Conservation (phyloP, 768 basidiomycete species). For the Asterophora parasitica region DNA sequence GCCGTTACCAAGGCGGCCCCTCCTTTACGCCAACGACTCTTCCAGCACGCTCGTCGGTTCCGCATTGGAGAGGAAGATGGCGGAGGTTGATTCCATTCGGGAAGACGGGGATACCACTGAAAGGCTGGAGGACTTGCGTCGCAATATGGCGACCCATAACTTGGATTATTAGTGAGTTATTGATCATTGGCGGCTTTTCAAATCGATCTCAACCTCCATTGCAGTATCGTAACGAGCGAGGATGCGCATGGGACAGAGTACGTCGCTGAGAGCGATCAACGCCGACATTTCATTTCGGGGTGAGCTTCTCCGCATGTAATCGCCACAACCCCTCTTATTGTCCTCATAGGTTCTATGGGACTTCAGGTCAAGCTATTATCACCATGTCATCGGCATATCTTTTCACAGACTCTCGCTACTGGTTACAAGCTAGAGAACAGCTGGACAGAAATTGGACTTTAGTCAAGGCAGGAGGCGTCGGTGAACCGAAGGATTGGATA, state of each 20-base stretch:
- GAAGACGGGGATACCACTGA: conserved; percentile 54
- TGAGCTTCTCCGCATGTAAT: conserved; percentile 30
- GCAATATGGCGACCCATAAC: conserved; percentile 60
- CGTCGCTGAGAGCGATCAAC: conserved; percentile 69
- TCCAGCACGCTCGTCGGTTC: conserved; percentile 73
- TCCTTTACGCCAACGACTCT: conserved; percentile 54
- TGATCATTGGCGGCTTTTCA: neutral
- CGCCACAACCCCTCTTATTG: neutral
- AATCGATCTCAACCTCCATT: conserved; percentile 10
- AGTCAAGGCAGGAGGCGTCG: conserved; percentile 48
- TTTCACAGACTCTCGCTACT: conserved; percentile 79
- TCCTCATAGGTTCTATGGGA: conserved; percentile 27
- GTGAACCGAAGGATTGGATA: conserved; percentile 67
- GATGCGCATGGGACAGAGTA: conserved; percentile 86
- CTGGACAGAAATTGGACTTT: conserved; percentile 73
- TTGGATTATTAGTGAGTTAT: conserved; percentile 71
- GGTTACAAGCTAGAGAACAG: conserved; percentile 70
- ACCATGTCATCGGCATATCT: conserved; percentile 66
- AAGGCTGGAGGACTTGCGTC: conserved; percentile 57
- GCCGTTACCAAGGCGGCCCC: conserved; percentile 15
- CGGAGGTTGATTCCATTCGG: conserved; percentile 51
- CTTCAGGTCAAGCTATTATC: conserved; percentile 68
- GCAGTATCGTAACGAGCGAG: conserved; percentile 69
- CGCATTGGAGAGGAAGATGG: conserved; percentile 63
- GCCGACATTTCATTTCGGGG: conserved; percentile 76